Conservation (phyloP, 208 protist genomes). For the Herpetomonas tarakana region DNA sequence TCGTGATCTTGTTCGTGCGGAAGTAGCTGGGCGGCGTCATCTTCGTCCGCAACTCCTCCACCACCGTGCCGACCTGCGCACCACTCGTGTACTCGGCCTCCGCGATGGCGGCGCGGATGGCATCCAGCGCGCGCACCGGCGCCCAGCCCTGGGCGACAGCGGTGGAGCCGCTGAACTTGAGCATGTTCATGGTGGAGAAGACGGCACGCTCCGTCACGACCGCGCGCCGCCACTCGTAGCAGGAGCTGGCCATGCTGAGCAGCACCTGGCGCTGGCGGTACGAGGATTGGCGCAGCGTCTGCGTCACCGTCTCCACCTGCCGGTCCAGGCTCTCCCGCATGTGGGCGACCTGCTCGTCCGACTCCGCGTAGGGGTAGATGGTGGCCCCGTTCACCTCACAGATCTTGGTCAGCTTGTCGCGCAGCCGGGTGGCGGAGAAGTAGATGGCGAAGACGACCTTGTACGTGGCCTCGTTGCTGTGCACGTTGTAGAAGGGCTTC, state of each 20-base stretch:
- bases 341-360: conserved; percentile 58
- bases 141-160: conserved; percentile 93
- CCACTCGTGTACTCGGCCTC: conserved; percentile 36
- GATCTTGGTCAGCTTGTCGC: conserved; percentile 94
- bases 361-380: conserved; percentile 94
- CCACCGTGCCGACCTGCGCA: conserved; percentile 81
- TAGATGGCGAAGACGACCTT: conserved; percentile 98
- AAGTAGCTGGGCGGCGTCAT: conserved; percentile 96
- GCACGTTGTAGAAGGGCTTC: conserved; percentile 88
- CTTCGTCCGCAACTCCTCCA: conserved; percentile 73
- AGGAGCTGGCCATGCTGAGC: conserved; percentile 53
- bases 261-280: conserved; percentile 76
- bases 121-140: conserved; percentile 42
- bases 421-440: conserved; percentile 92
- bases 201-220: conserved; percentile 93
- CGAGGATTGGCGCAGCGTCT: conserved; percentile 68
- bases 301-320: conserved; percentile 73
- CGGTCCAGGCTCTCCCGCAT: conserved; percentile 65
- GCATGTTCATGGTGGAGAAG: conserved; percentile 90
- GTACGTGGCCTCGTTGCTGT: conserved; percentile 60
- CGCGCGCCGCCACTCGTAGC: conserved; percentile 87
- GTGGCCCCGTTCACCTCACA: conserved; percentile 95
- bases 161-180: conserved; percentile 82
- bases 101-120: conserved; percentile 46
- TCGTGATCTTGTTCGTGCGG: conserved; percentile 94